Conservation (phyloP, 768 basidiomycete genomes). For the Termitomyces sp. region DNA sequence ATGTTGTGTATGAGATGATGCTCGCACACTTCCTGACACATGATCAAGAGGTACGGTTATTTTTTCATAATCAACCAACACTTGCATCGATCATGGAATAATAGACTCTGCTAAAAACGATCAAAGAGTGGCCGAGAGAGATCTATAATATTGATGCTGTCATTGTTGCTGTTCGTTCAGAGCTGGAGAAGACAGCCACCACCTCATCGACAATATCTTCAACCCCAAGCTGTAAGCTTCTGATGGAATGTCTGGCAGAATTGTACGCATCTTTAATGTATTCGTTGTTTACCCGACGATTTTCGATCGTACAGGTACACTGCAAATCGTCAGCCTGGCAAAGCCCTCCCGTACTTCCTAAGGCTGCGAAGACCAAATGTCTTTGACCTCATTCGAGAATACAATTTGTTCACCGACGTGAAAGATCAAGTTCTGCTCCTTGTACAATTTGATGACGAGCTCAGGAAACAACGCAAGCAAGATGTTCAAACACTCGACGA, state of each 20-base stretch:
- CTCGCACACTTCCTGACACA: conserved; percentile 79
- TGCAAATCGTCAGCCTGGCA: conserved; percentile 86
- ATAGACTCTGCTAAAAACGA: conserved; percentile 70
- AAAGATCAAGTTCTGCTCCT: conserved; percentile 89
- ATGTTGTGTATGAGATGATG: conserved; percentile 92
- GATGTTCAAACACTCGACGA: conserved; percentile 33
- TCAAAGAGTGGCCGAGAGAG: conserved; percentile 84
- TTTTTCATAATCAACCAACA: neutral
- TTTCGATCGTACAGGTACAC: conserved; percentile 51
- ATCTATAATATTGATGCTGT: conserved; percentile 88
- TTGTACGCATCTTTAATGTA: conserved; percentile 44
- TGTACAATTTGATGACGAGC: conserved; percentile 91
- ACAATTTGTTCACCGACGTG: conserved; percentile 92
- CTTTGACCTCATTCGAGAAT: conserved; percentile 88
- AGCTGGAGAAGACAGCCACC: conserved; percentile 60
- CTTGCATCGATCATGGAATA: neutral
- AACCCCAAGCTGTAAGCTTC: conserved; percentile 44
- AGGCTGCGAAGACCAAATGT: conserved; percentile 83
- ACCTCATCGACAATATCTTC: conserved; percentile 38
- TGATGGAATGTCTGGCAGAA: conserved; percentile 96
- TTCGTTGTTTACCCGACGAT: neutral
- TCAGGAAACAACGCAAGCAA: conserved; percentile 53
- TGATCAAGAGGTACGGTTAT: conserved; percentile 54
- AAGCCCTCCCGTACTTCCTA: conserved; percentile 88
- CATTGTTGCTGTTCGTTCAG: conserved; percentile 81